Evolutionary conservation across 2,329 filamentous ascomycete genomes (phyloP).

Genomic region (Aureobasidium sp.): DNA sequence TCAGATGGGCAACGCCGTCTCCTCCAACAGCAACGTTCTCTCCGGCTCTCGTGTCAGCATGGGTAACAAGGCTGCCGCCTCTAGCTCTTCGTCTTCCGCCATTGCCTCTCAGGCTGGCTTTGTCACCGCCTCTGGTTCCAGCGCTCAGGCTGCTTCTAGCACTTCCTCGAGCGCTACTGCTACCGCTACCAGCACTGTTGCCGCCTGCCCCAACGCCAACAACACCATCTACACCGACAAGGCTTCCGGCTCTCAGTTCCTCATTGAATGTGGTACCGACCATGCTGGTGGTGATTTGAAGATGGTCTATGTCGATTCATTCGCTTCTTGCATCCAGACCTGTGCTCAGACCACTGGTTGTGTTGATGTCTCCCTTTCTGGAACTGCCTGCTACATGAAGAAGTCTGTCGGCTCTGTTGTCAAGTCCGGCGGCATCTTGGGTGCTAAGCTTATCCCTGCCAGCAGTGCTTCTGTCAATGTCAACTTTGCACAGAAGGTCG

Average conservation of each 20-base stretch:
- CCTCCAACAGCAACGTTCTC: slow-evolving; percentile 4
- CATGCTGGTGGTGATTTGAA: slow-evolving; percentile 23
- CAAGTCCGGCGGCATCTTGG: slow-evolving; percentile 18
- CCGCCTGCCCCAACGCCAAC: slow-evolving; percentile 17
- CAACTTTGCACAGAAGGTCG: neutral
- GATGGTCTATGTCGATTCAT: slow-evolving; percentile 16
- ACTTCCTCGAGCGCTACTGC: slow-evolving; percentile 1
- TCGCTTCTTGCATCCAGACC: slow-evolving; percentile 23
- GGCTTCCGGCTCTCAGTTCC: slow-evolving; percentile 17
- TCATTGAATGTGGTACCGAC: slow-evolving; percentile 25
- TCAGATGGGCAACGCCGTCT: neutral
- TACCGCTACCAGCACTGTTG: slow-evolving; percentile 13
- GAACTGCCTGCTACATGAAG: slow-evolving; percentile 26
- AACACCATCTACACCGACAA: slow-evolving; percentile 16
- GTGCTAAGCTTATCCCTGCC: slow-evolving; percentile 20
- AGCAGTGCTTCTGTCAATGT: neutral
- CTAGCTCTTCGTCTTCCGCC: neutral
- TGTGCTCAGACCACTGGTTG: slow-evolving; percentile 24
- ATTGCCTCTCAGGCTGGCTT: slow-evolving; percentile 4
- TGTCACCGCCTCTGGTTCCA: slow-evolving; percentile 10
- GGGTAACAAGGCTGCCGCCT: neutral
- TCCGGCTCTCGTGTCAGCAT: slow-evolving; percentile 7
- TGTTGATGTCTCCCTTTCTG: slow-evolving; percentile 25
- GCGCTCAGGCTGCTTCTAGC: neutral
- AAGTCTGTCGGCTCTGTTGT: slow-evolving; percentile 17